Evolutionary conservation across 2,329 filamentous ascomycete species (phyloP), one percentile per base, ranked within the genome.

Genomic region (Curvularia sp.): DNA sequence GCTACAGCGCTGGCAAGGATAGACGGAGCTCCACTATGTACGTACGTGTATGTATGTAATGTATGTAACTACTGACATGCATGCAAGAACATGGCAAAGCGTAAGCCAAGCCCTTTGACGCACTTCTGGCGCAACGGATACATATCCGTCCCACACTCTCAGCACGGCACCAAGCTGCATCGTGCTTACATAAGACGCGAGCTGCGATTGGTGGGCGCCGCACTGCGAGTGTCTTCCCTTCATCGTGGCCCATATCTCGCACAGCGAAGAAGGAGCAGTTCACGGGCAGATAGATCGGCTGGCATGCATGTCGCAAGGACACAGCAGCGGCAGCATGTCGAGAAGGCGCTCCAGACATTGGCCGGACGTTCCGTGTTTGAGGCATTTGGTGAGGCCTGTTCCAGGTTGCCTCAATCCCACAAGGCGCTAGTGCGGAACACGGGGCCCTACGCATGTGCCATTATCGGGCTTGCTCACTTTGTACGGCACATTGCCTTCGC

Each of bases 351-450:
- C 34, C 53, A 55, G 19, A 42, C 41, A 39, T n/a, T 19, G 32
- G 21, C 30, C 18, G 30, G 50, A 47, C 23, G 15, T n/a, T 50
- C 15, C 34, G 51, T 48, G 52, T 63, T 57, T 69, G 68, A 66
- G 68, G 63, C 63, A 70, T 69, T 70, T 70, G 56, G 53, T 32
- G 59, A 48, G 50, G 50, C 61, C 47, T 61, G 18, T 53, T 67
- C 62, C 46, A 49, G 52, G 47, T 38, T 27, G 48, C 50, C 53
- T 59, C 55, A 50, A 61, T 53, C 43, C 21, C 53, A 60, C 48
- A 45, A 42, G 55, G 52, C 57, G 57, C 66, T 70, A 71, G 58
- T 42, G 61, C 64, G 51, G 59, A 50, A 67, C 54, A 60, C 62
- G 55, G 57, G 55, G 55, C 52, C 57, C 52, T 60, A 58, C 57